Evolutionary conservation across 805 yeast genomes (phyloP), one percentile per base, ranked within the genome.

Genomic region (Sugiyamaella boreocaroliniensis): DNA sequence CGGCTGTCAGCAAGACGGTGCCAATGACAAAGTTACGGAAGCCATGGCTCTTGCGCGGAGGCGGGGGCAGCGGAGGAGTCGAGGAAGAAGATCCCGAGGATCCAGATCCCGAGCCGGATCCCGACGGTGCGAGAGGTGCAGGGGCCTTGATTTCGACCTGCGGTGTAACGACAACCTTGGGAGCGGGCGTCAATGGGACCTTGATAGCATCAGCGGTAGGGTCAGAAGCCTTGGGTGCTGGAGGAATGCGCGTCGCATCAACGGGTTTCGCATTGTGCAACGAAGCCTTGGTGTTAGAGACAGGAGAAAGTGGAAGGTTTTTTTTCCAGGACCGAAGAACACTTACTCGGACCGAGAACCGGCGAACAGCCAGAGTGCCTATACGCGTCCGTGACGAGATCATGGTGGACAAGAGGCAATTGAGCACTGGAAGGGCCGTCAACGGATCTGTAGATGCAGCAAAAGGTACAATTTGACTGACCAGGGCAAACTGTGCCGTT

Each of bases 11-110:
- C 4, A 62, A 45, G 4, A 63, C 50, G 22, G 69, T 45, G 15
- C 61, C 34, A 4, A 64, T 45, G 14, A 71, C 32, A 42, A 68
- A 61, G 51, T 61, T 64, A 51, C 72, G 68, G 45, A 71, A 54
- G 41, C 61, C 53, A 55, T 61, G 67, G 20, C 55, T 48, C 55
- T 54, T 61, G 18, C 32, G 18, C 10, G 47, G 37, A 32, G 37
- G 37, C 12, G 37, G 37, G 11, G 37, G 37, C 37, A 14, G 37
- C 3, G 37, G 37, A 32, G 37, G 37, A 32, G 37, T 32, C 37
- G 37, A 32, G 37, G 37, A 14, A 32, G 37, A 14, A 10, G 12
- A 10, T 4, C 12, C n/a, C 37, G 37, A 14, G n/a, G 37, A 14
- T 32, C n/a, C 37, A 32, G 37, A 32, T 32, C n/a, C 37, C 6